Conservation (phyloP, 257 asterid genomes). For the Solanum chilense region DNA sequence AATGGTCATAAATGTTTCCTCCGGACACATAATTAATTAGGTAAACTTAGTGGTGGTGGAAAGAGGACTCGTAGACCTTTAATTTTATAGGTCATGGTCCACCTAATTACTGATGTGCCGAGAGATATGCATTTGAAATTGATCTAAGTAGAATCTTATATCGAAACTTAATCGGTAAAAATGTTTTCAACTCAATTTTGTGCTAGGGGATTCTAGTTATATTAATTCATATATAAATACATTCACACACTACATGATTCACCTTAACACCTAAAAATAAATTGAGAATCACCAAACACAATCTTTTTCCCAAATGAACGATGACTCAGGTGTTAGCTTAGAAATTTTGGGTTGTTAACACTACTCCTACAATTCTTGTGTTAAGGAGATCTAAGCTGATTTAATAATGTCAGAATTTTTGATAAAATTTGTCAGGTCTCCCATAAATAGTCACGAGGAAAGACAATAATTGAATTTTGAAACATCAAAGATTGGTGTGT, state of each 20-base stretch:
- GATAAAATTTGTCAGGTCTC: neutral
- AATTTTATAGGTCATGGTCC: too few relatives aligned
- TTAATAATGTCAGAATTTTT: neutral
- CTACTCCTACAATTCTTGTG: neutral
- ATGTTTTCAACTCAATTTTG: neutral
- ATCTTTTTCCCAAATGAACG: neutral
- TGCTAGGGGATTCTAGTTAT: neutral
- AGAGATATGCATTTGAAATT: neutral
- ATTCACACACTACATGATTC: neutral
- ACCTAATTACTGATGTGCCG: neutral
- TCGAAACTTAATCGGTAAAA: neutral
- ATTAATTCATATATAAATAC: neutral
- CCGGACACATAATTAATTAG: neutral
- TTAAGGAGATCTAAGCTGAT: neutral
- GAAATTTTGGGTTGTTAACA: neutral
- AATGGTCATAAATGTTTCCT: neutral
- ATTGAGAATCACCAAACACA: neutral
- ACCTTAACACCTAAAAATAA: neutral
- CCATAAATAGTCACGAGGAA: neutral
- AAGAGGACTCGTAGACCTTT: neutral
- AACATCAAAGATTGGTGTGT: neutral
- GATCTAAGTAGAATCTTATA: neutral
- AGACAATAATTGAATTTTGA: too few relatives aligned
- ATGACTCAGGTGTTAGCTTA: neutral
- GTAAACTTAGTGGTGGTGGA: neutral